Conservation (phyloP, 805 yeast species). For the Nakazawaea holstii region DNA sequence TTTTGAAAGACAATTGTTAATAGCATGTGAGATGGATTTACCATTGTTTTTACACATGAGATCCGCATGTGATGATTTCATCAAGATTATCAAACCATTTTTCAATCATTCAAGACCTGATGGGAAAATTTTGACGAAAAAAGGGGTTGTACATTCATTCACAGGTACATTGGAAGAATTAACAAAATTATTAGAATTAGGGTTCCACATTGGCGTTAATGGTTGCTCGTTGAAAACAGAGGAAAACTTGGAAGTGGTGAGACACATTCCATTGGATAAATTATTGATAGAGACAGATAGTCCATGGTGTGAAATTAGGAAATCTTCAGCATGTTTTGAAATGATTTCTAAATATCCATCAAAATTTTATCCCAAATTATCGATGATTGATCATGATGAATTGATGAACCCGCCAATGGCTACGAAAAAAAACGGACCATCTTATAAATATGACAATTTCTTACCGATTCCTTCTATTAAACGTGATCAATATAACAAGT, state of each 20-base stretch:
- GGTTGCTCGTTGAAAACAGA: conserved; percentile 87
- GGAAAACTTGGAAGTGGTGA: conserved; percentile 65
- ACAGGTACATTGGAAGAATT: conserved; percentile 77
- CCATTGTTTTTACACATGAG: conserved; percentile 93
- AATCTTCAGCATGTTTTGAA: conserved; percentile 69
- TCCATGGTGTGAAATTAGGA: conserved; percentile 96
- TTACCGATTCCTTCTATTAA: conserved; percentile 63
- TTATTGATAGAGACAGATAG: conserved; percentile 91
- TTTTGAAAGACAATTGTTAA: conserved; percentile 70
- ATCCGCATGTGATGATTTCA: conserved; percentile 76
- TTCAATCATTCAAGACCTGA: conserved; percentile 34
- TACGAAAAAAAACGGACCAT: conserved; percentile 16
- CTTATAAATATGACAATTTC: conserved; percentile 36
- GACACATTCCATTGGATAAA: conserved; percentile 60
- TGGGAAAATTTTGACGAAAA: conserved; percentile 26
- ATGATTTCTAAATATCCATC: conserved; percentile 53
- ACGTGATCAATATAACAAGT: conserved; percentile 49
- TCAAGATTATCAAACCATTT: conserved; percentile 57
- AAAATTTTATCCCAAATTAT: conserved; percentile 41
- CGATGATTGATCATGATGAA: conserved; percentile 7
- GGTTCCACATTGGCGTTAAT: conserved; percentile 75
- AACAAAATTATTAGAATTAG: conserved; percentile 46
- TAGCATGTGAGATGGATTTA: conserved; percentile 50
- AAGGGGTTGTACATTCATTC: conserved; percentile 93
- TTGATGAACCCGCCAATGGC: conserved; percentile 1